Conservation (phyloP, 139 green algal species). For the Micromonas pusilla region DNA sequence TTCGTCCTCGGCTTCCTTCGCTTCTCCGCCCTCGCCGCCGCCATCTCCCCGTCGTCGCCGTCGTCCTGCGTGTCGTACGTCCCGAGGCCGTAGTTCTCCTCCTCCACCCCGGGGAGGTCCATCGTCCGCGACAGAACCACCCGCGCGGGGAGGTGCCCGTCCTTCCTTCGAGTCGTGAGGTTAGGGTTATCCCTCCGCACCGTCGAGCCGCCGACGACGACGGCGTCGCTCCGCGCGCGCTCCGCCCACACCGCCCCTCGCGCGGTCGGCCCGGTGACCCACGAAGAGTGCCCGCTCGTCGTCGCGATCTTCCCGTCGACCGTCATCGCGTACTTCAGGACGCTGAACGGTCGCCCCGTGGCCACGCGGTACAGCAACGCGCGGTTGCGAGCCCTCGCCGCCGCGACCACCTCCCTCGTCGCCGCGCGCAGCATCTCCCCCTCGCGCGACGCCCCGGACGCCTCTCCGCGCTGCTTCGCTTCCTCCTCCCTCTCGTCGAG, state of each 20-base stretch:
- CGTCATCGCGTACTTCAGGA: conserved; percentile 99
- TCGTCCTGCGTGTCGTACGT: conserved; percentile 38
- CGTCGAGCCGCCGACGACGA: conserved; percentile 22
- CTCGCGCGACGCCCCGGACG: no score
- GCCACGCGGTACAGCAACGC: conserved; percentile 70
- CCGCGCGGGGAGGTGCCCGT: conserved; percentile 73
- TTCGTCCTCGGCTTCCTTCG: conserved; percentile 36
- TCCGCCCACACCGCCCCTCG: conserved; percentile 19
- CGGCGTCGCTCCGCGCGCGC: conserved; percentile 5
- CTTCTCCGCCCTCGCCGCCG: no score
- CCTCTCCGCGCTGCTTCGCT: conserved; percentile 58
- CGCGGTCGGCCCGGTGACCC: conserved; percentile 61
- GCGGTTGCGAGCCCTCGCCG: neutral
- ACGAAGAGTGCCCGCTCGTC: conserved; percentile 77
- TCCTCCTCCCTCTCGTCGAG: no score
- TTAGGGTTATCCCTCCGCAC: conserved; percentile 85
- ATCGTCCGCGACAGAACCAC: conserved; percentile 89
- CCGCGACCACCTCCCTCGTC: neutral
- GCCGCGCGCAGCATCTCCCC: no score
- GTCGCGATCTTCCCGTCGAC: conserved; percentile 96
- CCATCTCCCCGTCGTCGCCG: conserved; percentile 32
- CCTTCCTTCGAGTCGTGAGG: conserved; percentile 82
- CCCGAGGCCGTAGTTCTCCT: neutral
- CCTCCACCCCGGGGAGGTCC: conserved; percentile 61
- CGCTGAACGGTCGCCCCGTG: conserved; percentile 56